These are phyloP conservation scores for Polytrichum commune DNA, from an alignment of 225 moss, liverwort and hornwort species.

Conservation along the genomic window DNA sequence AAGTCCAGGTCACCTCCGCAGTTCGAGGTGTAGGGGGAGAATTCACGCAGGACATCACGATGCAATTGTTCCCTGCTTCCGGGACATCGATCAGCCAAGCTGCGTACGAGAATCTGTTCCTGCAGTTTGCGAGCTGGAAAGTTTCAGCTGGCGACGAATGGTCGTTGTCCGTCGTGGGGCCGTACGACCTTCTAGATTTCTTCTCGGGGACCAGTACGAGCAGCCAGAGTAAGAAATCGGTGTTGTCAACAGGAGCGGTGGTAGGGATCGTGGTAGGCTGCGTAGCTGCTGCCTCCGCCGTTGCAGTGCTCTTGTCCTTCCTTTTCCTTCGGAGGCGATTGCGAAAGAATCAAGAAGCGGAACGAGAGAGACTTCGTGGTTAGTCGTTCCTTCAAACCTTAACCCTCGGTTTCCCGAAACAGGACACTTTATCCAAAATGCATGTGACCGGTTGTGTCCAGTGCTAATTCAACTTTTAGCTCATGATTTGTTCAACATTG, in stretches of 20 bases:
- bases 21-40: constrained; percentile 2
- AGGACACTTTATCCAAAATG: background rate
- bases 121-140: constrained; percentile 27
- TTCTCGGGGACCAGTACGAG: constrained; percentile 8
- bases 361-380: no score
- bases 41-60: constrained; percentile 31
- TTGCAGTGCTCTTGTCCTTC: constrained; percentile 18
- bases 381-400: no score
- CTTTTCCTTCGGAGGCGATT: constrained; percentile 18
- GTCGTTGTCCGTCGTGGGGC: constrained; percentile 41
- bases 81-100: constrained; percentile 12
- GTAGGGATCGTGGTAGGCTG: constrained; percentile 33
- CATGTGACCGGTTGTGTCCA: background rate
- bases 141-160: constrained; percentile 30
- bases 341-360: background rate
- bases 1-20: constrained; percentile 21
- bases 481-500: no score
- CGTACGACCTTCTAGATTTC: constrained; percentile 37
- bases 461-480: background rate
- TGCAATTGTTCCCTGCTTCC: constrained; percentile 30
- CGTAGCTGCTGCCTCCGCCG: constrained; percentile 18
- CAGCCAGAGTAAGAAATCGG: background rate
- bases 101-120: constrained; percentile 1
- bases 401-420: background rate
- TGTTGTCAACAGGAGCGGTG: constrained; percentile 26